Conservation (phyloP, 169 alveolate genomes). For the Eimeria necatrix region DNA sequence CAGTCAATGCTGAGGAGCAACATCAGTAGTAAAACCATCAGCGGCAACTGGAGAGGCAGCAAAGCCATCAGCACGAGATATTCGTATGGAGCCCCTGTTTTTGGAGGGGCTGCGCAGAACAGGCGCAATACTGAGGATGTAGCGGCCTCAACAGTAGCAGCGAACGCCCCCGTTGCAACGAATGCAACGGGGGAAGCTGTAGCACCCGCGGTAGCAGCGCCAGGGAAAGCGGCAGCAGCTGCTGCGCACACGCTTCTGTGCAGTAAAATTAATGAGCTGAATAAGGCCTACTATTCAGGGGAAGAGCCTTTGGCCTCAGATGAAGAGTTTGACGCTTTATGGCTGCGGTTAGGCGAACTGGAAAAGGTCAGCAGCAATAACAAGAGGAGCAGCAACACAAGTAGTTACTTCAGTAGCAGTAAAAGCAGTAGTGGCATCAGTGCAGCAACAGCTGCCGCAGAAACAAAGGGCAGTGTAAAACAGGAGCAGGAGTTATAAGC, state of each 20-base stretch:
- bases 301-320: slow-evolving; percentile 48
- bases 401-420: background rate
- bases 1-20: background rate
- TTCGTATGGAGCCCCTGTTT: too few species aligned
- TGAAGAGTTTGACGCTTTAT: slow-evolving; percentile 43
- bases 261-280: slow-evolving; percentile 11
- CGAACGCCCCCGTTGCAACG: background rate
- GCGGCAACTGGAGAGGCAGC: background rate
- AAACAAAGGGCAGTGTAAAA: background rate
- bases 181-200: background rate
- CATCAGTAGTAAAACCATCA: background rate
- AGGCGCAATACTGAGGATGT: too few species aligned
- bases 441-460: background rate
- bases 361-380: slow-evolving; percentile 26
- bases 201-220: background rate
- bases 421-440: too few species aligned
- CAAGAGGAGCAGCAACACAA: background rate
- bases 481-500: background rate
- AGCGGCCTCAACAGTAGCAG: too few species aligned
- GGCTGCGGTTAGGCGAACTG: slow-evolving; percentile 31
- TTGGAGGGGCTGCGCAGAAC: too few species aligned
- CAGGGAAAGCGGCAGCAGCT: slow-evolving; percentile 4
- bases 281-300: slow-evolving; percentile 10
- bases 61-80: too few species aligned
- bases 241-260: slow-evolving; percentile 45